Percentiles rank a stretch among this genome's conserved stretches.
Conservation (phyloP, 2,329 filamentous ascomycete species). For the Sarocladiaceae sp. region DNA sequence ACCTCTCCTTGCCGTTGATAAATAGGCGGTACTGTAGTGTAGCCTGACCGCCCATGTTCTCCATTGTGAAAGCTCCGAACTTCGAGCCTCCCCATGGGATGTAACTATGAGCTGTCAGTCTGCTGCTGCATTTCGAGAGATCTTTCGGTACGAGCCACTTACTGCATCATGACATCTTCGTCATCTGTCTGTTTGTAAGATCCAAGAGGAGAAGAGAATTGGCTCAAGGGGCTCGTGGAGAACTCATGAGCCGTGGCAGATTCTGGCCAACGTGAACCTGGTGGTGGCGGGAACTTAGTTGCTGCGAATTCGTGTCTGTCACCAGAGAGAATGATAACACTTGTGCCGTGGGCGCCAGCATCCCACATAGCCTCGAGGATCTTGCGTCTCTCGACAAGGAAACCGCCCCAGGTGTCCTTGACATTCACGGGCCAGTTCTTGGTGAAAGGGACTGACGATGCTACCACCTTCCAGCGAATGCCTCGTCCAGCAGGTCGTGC, state of each 20-base stretch:
- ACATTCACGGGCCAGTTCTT: constrained; percentile 93
- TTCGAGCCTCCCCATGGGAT: constrained; percentile 83
- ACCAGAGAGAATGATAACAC: constrained; percentile 79
- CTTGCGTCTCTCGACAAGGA: constrained; percentile 68
- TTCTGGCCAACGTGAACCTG: constrained; percentile 54
- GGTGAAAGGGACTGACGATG: constrained; percentile 88
- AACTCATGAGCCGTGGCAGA: constrained; percentile 77
- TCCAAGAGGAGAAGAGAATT: constrained; percentile 83
- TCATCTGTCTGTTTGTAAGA: constrained; percentile 75
- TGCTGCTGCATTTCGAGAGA: neutral
- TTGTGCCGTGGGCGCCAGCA: constrained; percentile 64
- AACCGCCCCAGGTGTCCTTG: constrained; percentile 91
- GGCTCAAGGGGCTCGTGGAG: constrained; percentile 81
- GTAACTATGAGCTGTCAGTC: constrained; percentile 44
- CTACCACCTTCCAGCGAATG: constrained; percentile 88
- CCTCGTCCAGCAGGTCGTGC: constrained; percentile 38
- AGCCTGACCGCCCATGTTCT: constrained; percentile 57
- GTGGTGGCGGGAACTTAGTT: constrained; percentile 65
- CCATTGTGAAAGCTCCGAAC: constrained; percentile 69
- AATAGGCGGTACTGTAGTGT: constrained; percentile 75
- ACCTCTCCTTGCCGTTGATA: constrained; percentile 72
- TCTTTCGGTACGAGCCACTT: constrained; percentile 34
- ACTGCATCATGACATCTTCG: constrained; percentile 81
- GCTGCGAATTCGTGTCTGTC: constrained; percentile 97
- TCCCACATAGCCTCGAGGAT: constrained; percentile 93